Evolutionary conservation across 352 stramenopile genomes (phyloP).

Genomic region (Pythium insidiosum): DNA sequence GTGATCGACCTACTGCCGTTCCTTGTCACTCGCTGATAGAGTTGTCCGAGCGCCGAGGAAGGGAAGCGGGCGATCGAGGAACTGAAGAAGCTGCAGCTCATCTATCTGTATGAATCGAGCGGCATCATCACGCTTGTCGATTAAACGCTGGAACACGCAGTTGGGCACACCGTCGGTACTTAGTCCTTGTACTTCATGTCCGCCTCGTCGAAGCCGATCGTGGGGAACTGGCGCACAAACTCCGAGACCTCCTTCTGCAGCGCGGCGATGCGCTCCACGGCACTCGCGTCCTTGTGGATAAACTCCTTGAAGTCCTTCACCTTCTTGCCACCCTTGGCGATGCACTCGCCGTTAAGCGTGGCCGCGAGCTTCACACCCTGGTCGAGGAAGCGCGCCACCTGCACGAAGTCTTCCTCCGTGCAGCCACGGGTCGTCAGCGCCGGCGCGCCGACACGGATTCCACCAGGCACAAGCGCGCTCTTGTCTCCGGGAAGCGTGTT

Average conservation of each 20-base stretch:
- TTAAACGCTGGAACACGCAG: constrained; percentile 11
- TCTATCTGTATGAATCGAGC: constrained; percentile 77
- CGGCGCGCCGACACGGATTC: constrained; percentile 95
- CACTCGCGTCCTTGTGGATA: constrained; percentile 18
- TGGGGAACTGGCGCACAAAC: constrained; percentile 95
- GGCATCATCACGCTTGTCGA: constrained; percentile 66
- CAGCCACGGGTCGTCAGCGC: constrained; percentile 95
- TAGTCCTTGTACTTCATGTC: constrained; percentile 89
- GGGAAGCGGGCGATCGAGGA: constrained; percentile 59
- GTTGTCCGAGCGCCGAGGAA: constrained; percentile 66
- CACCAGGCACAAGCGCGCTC: constrained; percentile 94
- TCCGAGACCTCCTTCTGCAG: constrained; percentile 84
- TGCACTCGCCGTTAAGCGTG: constrained; percentile 50
- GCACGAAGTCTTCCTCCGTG: constrained; percentile 92
- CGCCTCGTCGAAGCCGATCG: constrained; percentile 93
- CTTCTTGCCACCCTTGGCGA: constrained; percentile 53
- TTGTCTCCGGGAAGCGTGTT: constrained; percentile 98
- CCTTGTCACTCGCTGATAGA: constrained; percentile 23
- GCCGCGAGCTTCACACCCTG: constrained; percentile 90
- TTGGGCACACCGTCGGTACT: not conserved
- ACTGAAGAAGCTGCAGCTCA: constrained; percentile 73
- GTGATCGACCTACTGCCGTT: constrained; percentile 17
- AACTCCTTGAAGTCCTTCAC: constrained; percentile 23
- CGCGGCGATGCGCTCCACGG: constrained; percentile 36
- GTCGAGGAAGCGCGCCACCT: constrained; percentile 95